These are phyloP conservation scores for Ashbya aceris DNA, from an alignment of 1,139 yeast genomes.

Conservation along the genomic window DNA sequence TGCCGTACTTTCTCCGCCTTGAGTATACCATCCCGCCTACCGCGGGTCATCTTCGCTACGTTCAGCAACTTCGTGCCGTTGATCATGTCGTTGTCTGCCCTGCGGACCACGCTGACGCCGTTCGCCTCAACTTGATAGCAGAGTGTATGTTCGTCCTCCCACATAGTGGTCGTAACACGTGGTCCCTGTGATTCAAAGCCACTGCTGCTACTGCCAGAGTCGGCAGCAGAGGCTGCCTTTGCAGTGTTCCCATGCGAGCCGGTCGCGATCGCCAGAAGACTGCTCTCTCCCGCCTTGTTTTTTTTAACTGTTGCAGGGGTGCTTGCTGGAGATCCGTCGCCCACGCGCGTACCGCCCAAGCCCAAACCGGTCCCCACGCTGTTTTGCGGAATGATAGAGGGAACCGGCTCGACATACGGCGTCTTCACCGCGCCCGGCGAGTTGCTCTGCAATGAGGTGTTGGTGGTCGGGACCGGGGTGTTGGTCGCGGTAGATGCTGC, in stretches of 20 bases:
- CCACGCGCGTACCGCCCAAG: not conserved
- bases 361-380: not conserved
- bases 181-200: constrained; percentile 34
- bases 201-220: not conserved
- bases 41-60: constrained; percentile 93
- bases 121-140: constrained; percentile 95
- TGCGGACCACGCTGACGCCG: constrained; percentile 81
- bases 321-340: no score
- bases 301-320: not conserved
- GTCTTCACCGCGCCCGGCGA: not conserved
- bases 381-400: constrained; percentile 2
- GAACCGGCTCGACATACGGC: not conserved
- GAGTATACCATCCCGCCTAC: constrained; percentile 87
- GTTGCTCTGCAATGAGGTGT: constrained; percentile 3
- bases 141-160: constrained; percentile 94
- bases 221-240: not conserved
- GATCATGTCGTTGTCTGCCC: constrained; percentile 89
- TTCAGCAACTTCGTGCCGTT: constrained; percentile 89
- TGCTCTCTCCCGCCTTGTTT: not conserved
- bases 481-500: constrained; percentile 10
- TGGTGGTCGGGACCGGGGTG: constrained; percentile 3
- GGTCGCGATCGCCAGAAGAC: constrained; percentile 1
- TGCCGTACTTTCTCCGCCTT: constrained; percentile 83
- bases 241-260: not conserved
- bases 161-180: constrained; percentile 85